Percentiles rank a stretch among this genome's conserved stretches.
Conservation (phyloP, 2,329 filamentous ascomycete genomes). For the Diaporthe capsici region DNA sequence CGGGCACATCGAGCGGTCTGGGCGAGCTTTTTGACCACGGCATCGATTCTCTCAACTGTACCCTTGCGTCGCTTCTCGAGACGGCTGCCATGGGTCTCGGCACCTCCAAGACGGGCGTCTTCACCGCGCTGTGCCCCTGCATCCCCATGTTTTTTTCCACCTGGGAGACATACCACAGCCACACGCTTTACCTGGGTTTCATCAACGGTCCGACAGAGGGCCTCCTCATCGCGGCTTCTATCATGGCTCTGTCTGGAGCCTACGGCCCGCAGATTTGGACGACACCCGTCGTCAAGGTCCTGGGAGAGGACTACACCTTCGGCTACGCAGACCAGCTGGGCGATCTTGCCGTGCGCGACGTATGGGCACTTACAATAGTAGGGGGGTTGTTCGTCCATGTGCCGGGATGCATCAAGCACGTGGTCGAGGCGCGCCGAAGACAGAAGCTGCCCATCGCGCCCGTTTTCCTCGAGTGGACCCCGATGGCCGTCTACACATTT, state of each 20-base stretch:
- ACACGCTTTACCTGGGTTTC: constrained; percentile 94
- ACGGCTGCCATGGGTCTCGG: constrained; percentile 95
- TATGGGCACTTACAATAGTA: constrained; percentile 84
- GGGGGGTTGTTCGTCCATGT: constrained; percentile 81
- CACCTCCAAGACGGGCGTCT: constrained; percentile 85
- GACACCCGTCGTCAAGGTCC: constrained; percentile 76
- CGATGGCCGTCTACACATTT: constrained; percentile 85
- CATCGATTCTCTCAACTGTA: constrained; percentile 98
- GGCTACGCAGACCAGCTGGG: constrained; percentile 73
- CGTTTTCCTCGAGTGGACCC: constrained; percentile 93
- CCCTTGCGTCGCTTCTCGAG: constrained; percentile 89
- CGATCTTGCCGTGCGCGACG: constrained; percentile 82
- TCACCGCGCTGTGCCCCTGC: constrained; percentile 91
- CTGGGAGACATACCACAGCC: constrained; percentile 99
- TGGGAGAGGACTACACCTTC: constrained; percentile 71
- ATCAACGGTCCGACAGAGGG: constrained; percentile 99
- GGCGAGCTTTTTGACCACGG: constrained; percentile 99
- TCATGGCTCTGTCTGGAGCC: constrained; percentile 90
- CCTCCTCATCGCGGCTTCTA: constrained; percentile 85
- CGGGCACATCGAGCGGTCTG: constrained; percentile 92
- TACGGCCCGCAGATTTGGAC: constrained; percentile 93
- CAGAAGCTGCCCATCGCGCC: constrained; percentile 82
- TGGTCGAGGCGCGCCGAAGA: constrained; percentile 80
- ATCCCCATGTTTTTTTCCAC: constrained; percentile 99
- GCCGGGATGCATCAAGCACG: constrained; percentile 91